Evolutionary conservation across 371 early-diverging fungal species (phyloP).

Genomic region (Actinomortierella wolfii): DNA sequence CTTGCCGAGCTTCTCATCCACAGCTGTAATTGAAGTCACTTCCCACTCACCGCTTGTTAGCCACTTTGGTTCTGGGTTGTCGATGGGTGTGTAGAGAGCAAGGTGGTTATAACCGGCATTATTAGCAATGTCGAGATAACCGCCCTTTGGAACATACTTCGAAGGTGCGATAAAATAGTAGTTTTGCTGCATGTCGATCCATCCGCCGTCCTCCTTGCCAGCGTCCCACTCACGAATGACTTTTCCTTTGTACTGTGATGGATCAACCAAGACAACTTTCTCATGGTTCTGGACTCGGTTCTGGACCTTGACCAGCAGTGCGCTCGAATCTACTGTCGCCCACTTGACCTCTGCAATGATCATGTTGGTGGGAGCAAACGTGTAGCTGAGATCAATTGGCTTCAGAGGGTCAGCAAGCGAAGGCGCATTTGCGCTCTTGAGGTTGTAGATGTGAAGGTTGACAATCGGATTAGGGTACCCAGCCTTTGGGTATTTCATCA

Average conservation of each 20-base stretch:
- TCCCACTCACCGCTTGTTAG: conserved; percentile 89
- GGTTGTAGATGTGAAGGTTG: conserved; percentile 69
- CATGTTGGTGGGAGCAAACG: conserved; percentile 72
- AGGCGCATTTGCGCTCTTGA: conserved; percentile 37
- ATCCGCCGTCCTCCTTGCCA: conserved; percentile 65
- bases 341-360: conserved; percentile 85
- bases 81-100: conserved; percentile 68
- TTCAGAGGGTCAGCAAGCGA: conserved; percentile 15
- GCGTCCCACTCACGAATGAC: conserved; percentile 61
- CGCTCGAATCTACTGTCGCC: conserved; percentile 66
- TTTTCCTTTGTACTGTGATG: conserved; percentile 27
- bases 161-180: conserved; percentile 52
- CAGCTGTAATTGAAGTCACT: conserved; percentile 66
- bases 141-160: conserved; percentile 49
- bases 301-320: conserved; percentile 76
- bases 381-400: conserved; percentile 24
- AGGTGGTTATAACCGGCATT: conserved; percentile 83
- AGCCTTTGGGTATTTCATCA: conserved; percentile 89
- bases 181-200: conserved; percentile 70
- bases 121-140: conserved; percentile 84
- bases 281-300: conserved; percentile 90
- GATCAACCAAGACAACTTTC: conserved; percentile 60
- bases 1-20: conserved; percentile 60
- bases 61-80: conserved; percentile 62
- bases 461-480: conserved; percentile 88